Base-by-base conservation (phyloP, 352 stramenopile genomes). In the Globisporangium paddicum region DNA sequence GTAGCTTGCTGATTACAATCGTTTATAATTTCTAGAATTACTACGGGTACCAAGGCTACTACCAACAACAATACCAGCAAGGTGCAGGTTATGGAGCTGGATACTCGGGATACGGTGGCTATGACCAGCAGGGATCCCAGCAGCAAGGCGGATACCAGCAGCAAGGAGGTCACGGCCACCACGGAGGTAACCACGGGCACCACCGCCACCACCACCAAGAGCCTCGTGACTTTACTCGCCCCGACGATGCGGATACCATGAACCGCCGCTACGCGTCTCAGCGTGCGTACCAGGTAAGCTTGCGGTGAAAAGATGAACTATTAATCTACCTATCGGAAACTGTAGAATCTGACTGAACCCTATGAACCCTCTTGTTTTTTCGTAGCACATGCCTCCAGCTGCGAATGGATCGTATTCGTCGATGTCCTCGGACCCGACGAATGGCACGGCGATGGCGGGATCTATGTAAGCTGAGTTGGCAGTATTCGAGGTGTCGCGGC, bases 241-340 rank as follows among this genome's bases (percentile, higher is more conserved):
- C 82, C 7, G 83, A 93, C 45, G 78, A 93, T 53, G 66, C 85
- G 35, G 79, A 89, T 60, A 68, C 62, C 35, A 88, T 90, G 76
- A 93, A 93, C 65, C 83, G 77, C 55, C 78, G 79, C 66, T 93
- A 87, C 50, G 79, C 79, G 14, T 82, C 79, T 47, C 78, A 90
- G 71, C 81, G 80, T 64, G 80, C 78, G 34, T 91, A 90, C 59
- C 81, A 93, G 77, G 82, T 90, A 59, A n/a, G 47, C 57, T 40
- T 16, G 46, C 26, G 4, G 14, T 41, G n/a, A 37, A 18, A 45
- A 19, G n/a, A 19, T n/a, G n/a, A 6, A 19, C 3, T n/a, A 44
- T 38, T 38, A 38, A 14, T 6, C 26, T 21, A n/a, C 23, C 23
- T 18, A 60, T 9, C 44, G 34, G 49, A 2, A 3, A 41, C 8